Conservation (phyloP, 805 yeast species). For the Candida insectalens region DNA sequence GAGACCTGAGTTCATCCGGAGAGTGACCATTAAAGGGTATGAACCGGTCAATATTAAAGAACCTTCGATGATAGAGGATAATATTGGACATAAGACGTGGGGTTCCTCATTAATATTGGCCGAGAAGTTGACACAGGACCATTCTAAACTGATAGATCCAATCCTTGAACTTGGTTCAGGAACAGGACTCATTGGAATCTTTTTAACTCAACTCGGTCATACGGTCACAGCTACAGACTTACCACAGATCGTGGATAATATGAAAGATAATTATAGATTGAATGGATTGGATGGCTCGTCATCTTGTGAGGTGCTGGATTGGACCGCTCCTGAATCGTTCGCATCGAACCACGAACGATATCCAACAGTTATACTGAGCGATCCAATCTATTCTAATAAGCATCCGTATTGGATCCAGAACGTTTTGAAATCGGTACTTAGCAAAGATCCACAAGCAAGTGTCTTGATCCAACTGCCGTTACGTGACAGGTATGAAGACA, state of each 20-base stretch:
- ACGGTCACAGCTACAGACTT: constrained; percentile 61
- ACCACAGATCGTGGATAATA: constrained; percentile 64
- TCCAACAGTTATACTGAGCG: constrained; percentile 65
- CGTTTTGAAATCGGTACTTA: constrained; percentile 44
- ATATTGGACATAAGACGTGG: constrained; percentile 91
- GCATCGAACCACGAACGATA: constrained; percentile 23
- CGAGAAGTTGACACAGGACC: constrained; percentile 32
- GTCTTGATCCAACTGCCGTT: constrained; percentile 72
- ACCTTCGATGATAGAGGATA: constrained; percentile 81
- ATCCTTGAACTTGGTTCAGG: constrained; percentile 88
- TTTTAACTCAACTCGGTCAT: constrained; percentile 44
- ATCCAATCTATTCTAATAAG: constrained; percentile 76
- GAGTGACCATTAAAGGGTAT: constrained; percentile 37
- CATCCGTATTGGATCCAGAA: constrained; percentile 70
- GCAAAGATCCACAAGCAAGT: constrained; percentile 22
- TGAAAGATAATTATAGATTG: constrained; percentile 44
- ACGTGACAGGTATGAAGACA: constrained; percentile 54
- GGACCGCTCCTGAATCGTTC: constrained; percentile 51
- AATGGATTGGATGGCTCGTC: constrained; percentile 29
- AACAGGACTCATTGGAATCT: constrained; percentile 84
- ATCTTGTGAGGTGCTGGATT: constrained; percentile 49
- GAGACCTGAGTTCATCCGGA: constrained; percentile 58
- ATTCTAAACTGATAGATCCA: constrained; percentile 18
- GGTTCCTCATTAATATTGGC: constrained; percentile 78
- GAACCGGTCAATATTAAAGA: constrained; percentile 42